Evolutionary conservation across 1,139 yeast species (phyloP).

Genomic region (Protomyces arabidopsidicola): DNA sequence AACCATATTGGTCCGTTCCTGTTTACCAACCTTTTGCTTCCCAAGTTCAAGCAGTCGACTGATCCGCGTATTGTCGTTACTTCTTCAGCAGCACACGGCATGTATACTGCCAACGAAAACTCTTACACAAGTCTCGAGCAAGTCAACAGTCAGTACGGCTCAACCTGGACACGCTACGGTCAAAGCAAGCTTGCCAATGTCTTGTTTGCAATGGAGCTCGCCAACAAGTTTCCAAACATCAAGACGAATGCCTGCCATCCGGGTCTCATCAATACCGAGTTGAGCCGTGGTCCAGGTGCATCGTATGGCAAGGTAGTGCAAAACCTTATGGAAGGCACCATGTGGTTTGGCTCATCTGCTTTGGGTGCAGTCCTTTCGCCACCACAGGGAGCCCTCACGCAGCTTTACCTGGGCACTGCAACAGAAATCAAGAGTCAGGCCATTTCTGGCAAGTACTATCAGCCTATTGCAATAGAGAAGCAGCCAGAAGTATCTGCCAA

Average conservation of each 20-base stretch:
- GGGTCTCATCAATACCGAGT: conserved; percentile 31
- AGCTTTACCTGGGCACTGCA: conserved; percentile 18
- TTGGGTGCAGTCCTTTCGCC: not conserved
- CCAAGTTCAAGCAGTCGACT: conserved; percentile 42
- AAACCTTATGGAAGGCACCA: not conserved
- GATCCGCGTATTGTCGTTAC: conserved; percentile 54
- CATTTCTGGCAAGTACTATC: conserved; percentile 22
- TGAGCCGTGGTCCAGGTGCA: conserved; percentile 6
- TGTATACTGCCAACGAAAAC: conserved; percentile 12
- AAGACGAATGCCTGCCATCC: conserved; percentile 33
- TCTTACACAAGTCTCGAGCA: conserved; percentile 23
- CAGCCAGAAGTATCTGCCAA: not conserved
- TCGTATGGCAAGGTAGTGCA: not conserved
- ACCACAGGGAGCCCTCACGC: conserved; percentile 25
- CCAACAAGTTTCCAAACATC: conserved; percentile 23
- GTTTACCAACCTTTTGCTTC: conserved; percentile 59
- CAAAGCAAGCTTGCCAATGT: conserved; percentile 33
- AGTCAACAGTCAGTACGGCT: conserved; percentile 5
- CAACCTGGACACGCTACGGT: conserved; percentile 30
- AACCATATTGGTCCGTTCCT: conserved; percentile 73
- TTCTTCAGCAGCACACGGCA: conserved; percentile 64
- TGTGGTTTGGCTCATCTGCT: not conserved
- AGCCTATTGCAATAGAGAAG: conserved; percentile 9
- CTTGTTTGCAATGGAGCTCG: conserved; percentile 30
- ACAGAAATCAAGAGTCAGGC: conserved; percentile 2